Evolutionary conservation across 2,329 filamentous ascomycete genomes (phyloP), one percentile per base, ranked within the genome.

Genomic region (Graphilbum ipis-grandicollis): DNA sequence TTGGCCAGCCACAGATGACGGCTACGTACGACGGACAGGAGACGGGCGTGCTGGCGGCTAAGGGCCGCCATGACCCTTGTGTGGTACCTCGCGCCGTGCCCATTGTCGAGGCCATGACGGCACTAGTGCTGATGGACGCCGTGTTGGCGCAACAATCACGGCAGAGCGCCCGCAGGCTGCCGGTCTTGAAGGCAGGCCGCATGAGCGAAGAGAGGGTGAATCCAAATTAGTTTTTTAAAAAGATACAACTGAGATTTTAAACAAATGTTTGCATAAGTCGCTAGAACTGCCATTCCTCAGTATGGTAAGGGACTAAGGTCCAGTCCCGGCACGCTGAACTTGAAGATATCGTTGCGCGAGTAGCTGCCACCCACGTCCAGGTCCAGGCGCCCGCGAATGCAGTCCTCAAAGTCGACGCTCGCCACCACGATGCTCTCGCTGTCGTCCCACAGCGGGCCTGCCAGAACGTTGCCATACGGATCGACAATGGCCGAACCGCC

Each of bases 61-160:
- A 94, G 69, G 90, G 90, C 18, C 68, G 90, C 41, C 88, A 96
- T 56, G 88, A 96, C 53, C 86, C 90, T 4, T 92, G 83, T 50
- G 88, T 96, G 17, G 84, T 93, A 33, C 83, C 84, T 5, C 68
- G 86, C 22, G 86, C 85, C 4, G 76, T 94, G 19, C 81, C 81
- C 10, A 88, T 90, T 39, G 81, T 90, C 4, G 86, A 96, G 65
- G 75, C 78, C 29, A 96, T 96, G 88, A 79, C 86, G 19, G 75
- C 85, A 2, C 58, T 96, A 41, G 80, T 84, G 4, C 64, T 94
- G 39, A 85, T 93, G 57, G 86, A 94, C 58, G 79, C 83, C 3
- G 61, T 93, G 43, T 66, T 93, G 65, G 77, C 80, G 34, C 88
- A 94, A 63, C 76, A 83, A 53, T 72, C 66, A 5, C 58, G 70